phyloP scores from a whole-genome alignment of 176 grass and related monocot species.

The Melocanna baccifera region DNA sequence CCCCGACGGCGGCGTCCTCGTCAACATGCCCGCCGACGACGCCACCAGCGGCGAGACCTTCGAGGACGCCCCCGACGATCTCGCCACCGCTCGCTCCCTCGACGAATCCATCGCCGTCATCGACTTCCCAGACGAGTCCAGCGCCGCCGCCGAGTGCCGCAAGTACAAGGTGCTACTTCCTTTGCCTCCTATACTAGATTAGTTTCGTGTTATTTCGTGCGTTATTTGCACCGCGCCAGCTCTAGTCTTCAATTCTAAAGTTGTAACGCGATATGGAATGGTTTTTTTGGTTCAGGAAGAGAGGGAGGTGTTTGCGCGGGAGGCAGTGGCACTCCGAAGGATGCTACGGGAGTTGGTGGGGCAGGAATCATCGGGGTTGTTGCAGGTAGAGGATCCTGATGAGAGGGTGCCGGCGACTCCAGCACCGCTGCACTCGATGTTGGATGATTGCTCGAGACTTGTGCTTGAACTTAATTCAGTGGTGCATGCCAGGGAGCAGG shows the following conservation, averaged over 20 bases:
- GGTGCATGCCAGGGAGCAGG: constrained; percentile 49
- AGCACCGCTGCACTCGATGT: constrained; percentile 54
- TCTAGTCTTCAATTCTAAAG: not conserved
- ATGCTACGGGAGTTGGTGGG: constrained; percentile 53
- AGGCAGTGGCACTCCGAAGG: constrained; percentile 51
- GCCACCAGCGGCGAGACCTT: constrained; percentile 79
- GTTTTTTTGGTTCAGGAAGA: constrained; percentile 78
- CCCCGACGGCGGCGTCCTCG: constrained; percentile 66
- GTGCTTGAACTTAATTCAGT: constrained; percentile 56
- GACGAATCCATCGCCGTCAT: constrained; percentile 83
- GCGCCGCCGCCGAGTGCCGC: constrained; percentile 53
- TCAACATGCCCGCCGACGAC: constrained; percentile 63
- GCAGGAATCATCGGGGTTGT: constrained; percentile 17
- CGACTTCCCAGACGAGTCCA: constrained; percentile 56
- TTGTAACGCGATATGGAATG: not conserved
- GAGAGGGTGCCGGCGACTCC: constrained; percentile 20
- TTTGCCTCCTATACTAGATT: not conserved
- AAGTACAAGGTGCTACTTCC: constrained; percentile 65
- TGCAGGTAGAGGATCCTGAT: constrained; percentile 37
- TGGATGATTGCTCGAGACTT: constrained; percentile 79
- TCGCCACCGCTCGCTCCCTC: constrained; percentile 42
- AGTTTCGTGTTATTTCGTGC: not conserved
- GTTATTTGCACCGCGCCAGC: not conserved
- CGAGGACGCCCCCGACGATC: constrained; percentile 78
- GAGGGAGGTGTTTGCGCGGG: constrained; percentile 66